Evolutionary conservation across 352 stramenopile genomes (phyloP).

Genomic region (Globisporangium canariense): DNA sequence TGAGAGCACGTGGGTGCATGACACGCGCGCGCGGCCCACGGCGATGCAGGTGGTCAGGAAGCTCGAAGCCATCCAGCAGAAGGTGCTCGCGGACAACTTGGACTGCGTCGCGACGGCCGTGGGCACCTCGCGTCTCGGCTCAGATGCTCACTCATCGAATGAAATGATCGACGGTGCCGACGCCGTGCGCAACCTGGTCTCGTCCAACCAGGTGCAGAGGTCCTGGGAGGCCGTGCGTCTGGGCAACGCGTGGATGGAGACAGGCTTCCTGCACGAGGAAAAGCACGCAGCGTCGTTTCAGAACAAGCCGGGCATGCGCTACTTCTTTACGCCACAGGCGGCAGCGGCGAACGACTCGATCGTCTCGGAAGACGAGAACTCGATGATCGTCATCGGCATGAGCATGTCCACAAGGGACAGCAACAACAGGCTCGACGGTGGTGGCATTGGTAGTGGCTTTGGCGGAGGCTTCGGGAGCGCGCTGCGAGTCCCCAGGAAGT

Average conservation of each 20-base stretch:
- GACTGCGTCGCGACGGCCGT: slow-evolving; percentile 39
- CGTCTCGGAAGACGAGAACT: slow-evolving; percentile 10
- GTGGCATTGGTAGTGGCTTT: background rate
- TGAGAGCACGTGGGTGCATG: slow-evolving; percentile 37
- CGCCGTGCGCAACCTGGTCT: slow-evolving; percentile 17
- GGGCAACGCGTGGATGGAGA: slow-evolving; percentile 64
- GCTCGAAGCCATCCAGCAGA: slow-evolving; percentile 45
- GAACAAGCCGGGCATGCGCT: slow-evolving; percentile 13
- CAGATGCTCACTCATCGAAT: slow-evolving; percentile 26
- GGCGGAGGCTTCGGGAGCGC: background rate
- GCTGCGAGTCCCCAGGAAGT: slow-evolving; percentile 6
- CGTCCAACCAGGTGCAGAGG: slow-evolving; percentile 34
- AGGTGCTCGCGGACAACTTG: slow-evolving; percentile 11
- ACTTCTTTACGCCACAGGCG: slow-evolving; percentile 10
- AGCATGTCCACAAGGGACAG: slow-evolving; percentile 15
- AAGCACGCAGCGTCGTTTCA: slow-evolving; percentile 44
- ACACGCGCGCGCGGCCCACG: slow-evolving; percentile 36
- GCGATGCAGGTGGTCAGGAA: slow-evolving; percentile 36
- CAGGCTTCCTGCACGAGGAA: slow-evolving; percentile 45
- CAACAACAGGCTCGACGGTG: too few relatives aligned
- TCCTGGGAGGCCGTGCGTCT: slow-evolving; percentile 48
- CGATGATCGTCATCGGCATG: slow-evolving; percentile 20
- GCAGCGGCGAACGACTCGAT: slow-evolving; percentile 5
- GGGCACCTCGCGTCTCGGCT: slow-evolving; percentile 24
- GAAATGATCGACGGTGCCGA: slow-evolving; percentile 19